phyloP scores from a whole-genome alignment of 2,329 filamentous ascomycete genomes.

The Fusarium neocosmosporiellum region DNA sequence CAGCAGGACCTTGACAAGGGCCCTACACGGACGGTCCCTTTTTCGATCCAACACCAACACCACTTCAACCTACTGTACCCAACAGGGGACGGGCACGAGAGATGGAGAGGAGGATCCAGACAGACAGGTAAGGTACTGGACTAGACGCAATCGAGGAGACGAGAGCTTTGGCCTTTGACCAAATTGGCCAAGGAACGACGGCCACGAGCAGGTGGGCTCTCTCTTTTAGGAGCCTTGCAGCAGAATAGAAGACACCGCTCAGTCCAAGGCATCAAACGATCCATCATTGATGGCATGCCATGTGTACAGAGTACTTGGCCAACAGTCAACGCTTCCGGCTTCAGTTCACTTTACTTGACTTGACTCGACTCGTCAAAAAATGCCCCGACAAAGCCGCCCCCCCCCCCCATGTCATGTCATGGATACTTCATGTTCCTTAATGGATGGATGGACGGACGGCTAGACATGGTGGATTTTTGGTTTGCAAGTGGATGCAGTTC shows the following conservation, averaged over 20 bases:
- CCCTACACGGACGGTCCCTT: constrained; percentile 32
- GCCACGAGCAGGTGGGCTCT: constrained; percentile 19
- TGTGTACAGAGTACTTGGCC: constrained; percentile 15
- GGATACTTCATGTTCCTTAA: neutral
- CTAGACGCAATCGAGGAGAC: neutral
- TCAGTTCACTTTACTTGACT: neutral
- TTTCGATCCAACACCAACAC: constrained; percentile 38
- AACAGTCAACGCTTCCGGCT: constrained; percentile 26
- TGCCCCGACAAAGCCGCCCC: constrained; percentile 3
- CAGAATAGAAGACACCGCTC: neutral
- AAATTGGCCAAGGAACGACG: neutral
- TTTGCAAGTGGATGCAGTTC: constrained; percentile 38
- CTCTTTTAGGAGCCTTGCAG: constrained; percentile 27
- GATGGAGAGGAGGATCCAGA: constrained; percentile 11
- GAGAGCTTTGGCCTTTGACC: constrained; percentile 23
- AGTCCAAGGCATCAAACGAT: neutral
- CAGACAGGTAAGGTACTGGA: neutral
- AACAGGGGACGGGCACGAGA: constrained; percentile 27
- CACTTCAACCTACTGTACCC: constrained; percentile 10
- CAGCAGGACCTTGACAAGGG: constrained; percentile 36
- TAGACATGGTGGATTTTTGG: constrained; percentile 9
- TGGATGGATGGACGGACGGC: constrained; percentile 2
- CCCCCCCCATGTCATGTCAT: constrained; percentile 9
- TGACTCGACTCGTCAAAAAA: neutral
- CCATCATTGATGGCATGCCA: neutral